phyloP scores from a whole-genome alignment of 495 filamentous ascomycete species.

The Copromyces sp. region DNA sequence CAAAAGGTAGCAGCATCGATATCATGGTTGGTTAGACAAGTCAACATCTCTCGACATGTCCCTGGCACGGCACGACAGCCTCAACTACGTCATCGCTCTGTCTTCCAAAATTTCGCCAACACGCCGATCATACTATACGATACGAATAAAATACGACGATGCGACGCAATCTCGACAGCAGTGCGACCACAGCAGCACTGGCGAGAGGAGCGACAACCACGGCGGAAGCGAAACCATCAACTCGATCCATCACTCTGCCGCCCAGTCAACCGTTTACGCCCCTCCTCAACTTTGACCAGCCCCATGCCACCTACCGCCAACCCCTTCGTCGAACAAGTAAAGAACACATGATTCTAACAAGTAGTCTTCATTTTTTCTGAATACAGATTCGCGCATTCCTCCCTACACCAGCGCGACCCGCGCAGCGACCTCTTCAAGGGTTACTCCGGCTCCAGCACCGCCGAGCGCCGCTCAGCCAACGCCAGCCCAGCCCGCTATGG shows the following conservation, averaged over 20 bases:
- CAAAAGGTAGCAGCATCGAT: not conserved
- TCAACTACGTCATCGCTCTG: not conserved
- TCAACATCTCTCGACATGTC: not conserved
- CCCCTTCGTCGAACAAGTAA: too few relatives aligned
- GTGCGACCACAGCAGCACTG: not conserved
- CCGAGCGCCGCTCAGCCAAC: constrained; percentile 40
- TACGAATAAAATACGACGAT: not conserved
- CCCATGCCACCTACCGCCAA: not conserved
- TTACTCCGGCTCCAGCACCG: constrained; percentile 57
- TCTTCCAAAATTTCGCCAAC: not conserved
- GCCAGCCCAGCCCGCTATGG: constrained; percentile 38
- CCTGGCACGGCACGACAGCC: not conserved
- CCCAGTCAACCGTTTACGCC: not conserved
- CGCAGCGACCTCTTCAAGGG: constrained; percentile 81
- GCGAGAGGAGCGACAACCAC: not conserved
- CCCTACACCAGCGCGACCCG: constrained; percentile 74
- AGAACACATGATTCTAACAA: constrained; percentile 29
- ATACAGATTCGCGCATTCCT: constrained; percentile 48
- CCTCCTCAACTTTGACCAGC: not conserved
- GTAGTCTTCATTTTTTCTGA: not conserved
- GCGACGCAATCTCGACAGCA: not conserved
- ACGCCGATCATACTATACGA: not conserved
- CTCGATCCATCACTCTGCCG: not conserved
- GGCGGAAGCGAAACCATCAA: not conserved
- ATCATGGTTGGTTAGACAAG: not conserved